phyloP scores from a whole-genome alignment of 495 filamentous ascomycete genomes.

The Daldinia loculata region DNA sequence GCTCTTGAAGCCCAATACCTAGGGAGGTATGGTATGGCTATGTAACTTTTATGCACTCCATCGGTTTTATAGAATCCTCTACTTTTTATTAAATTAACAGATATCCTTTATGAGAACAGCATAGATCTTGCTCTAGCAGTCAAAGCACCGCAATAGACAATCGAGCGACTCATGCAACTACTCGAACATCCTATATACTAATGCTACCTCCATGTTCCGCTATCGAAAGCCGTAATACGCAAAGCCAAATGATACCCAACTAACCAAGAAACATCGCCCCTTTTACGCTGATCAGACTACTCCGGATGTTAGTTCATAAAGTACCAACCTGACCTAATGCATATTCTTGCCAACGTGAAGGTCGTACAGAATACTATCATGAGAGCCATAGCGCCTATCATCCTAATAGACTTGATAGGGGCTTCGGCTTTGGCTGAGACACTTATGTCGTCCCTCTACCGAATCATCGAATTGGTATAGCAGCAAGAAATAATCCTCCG shows the following conservation, averaged over 20 bases:
- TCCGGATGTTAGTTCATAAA: too few species aligned
- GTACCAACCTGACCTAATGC: not conserved
- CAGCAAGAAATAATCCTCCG: not conserved
- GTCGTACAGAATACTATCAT: conserved; percentile 18
- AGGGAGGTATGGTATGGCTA: conserved; percentile 16
- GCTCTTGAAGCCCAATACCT: conserved; percentile 26
- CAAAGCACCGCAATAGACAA: too few species aligned
- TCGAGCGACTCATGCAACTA: too few species aligned
- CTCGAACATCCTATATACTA: too few species aligned
- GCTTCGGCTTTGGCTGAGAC: conserved; percentile 18
- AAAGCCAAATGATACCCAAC: too few species aligned
- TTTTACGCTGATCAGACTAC: too few species aligned
- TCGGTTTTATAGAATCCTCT: not conserved
- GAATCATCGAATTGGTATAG: not conserved
- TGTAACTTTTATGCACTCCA: not conserved
- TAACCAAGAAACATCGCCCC: too few species aligned
- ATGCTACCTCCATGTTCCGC: too few species aligned
- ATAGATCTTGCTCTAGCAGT: not conserved
- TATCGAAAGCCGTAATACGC: too few species aligned
- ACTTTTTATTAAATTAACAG: not conserved
- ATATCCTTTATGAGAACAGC: not conserved
- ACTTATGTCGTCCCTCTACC: not conserved
- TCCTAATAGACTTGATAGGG: conserved; percentile 16
- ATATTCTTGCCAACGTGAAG: conserved; percentile 21
- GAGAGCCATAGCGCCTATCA: conserved; percentile 26